Percentiles rank a stretch among this genome's conserved stretches.
phyloP scores from a whole-genome alignment of 2,329 filamentous ascomycete genomes.

The Volutella citrinella region DNA sequence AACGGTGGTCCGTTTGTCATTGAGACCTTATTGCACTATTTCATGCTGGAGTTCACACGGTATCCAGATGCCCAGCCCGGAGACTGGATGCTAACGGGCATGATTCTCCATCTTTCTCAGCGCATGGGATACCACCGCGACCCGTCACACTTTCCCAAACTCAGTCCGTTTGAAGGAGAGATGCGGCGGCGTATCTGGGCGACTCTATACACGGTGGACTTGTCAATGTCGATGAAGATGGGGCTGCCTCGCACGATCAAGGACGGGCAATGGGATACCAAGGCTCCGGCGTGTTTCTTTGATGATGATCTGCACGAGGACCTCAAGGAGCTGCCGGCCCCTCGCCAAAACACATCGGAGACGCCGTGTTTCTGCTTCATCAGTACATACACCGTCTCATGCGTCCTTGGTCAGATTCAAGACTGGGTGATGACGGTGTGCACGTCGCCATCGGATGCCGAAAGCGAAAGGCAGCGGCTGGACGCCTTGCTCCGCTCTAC shows the following conservation, averaged over 20 bases:
- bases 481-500: too few species aligned
- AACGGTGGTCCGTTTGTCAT: slow-evolving; percentile 7
- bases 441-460: too few species aligned
- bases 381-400: too few species aligned
- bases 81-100: slow-evolving; percentile 3
- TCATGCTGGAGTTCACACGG: slow-evolving; percentile 2
- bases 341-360: too few species aligned
- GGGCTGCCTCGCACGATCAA: slow-evolving; percentile 5
- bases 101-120: slow-evolving; percentile 4
- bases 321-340: not conserved
- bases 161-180: slow-evolving; percentile 4
- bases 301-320: slow-evolving; percentile 5
- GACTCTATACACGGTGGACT: slow-evolving; percentile 1
- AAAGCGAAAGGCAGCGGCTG: too few species aligned
- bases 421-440: too few species aligned
- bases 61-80: slow-evolving; percentile 7
- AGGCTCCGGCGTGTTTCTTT: slow-evolving; percentile 1
- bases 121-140: slow-evolving; percentile 11
- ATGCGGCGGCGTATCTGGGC: slow-evolving; percentile 9
- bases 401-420: too few species aligned
- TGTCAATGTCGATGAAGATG: slow-evolving; percentile 5
- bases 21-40: slow-evolving; percentile 6
- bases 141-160: slow-evolving; percentile 5
- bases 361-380: too few species aligned
- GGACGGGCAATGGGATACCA: slow-evolving; percentile 7